Base-by-base conservation (phyloP, 306 rosid species). In the Gillenia trifoliata region DNA sequence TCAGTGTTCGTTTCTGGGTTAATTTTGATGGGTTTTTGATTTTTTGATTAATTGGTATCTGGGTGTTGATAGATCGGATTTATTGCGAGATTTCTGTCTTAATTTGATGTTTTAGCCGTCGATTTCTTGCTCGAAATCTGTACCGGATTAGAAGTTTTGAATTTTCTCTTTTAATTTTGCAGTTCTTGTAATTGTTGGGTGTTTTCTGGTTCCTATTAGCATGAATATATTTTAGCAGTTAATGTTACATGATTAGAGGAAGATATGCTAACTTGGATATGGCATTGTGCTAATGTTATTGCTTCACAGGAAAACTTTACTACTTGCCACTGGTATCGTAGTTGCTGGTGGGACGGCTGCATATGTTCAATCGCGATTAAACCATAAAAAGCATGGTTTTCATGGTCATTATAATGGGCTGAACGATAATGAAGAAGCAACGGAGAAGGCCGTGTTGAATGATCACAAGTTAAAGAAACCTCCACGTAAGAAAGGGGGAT, bases 261-360 rank as follows among this genome's bases (percentile, higher is more conserved):
- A 55, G n/a, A 20, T 55, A 22, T 55, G 26, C 20, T 28, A 28
- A 17, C 41, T n/a, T 62, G 40, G 64, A 34, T 30, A 17, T 30
- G 34, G 20, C 41, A 30, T 78, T 81, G 26, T 49, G 70, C 33
- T 72, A 23, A 64, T 62, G 23, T 28, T 31, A 28, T 30, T 77
- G 41, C 66, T 59, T 55, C 70, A 23, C 89, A 95, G 99, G 89
- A 95, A 84, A 90, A 77, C 92, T 69, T 78, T 95, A 72, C 85
- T 95, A 36, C 87, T 95, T 78, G 96, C 98, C 66, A 87, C 98
- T 40, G 96, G 99, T 82, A 81, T 90, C 52, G 73, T 90, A 41
- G 83, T 85, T 68, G 95, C 91, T 78, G 96, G 99, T 16, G 99
- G 99, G 74, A 72, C 98, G 60, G 92, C 92, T 83, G 92, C 89